Conservation (phyloP, 1,139 yeast genomes). For the Scheffersomyces parashehatae region DNA sequence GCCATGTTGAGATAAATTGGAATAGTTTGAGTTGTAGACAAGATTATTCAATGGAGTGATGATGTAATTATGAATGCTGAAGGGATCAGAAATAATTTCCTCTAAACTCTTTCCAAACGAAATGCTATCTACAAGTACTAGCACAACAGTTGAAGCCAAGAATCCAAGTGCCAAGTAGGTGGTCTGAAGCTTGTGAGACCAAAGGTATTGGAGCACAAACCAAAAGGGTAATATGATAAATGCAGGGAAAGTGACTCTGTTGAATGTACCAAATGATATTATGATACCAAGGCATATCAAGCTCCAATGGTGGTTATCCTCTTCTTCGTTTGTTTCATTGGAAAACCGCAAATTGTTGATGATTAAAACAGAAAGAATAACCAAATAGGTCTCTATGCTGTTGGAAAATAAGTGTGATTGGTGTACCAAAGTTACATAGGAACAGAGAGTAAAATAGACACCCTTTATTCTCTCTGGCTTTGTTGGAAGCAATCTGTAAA, state of each 20-base stretch:
- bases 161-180: constrained; percentile 30
- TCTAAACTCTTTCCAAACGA: constrained; percentile 4
- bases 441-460: constrained; percentile 66
- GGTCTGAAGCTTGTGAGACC: constrained; percentile 24
- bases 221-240: constrained; percentile 65
- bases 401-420: constrained; percentile 92
- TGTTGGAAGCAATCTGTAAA: constrained; percentile 51
- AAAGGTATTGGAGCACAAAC: constrained; percentile 38
- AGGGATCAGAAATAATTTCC: constrained; percentile 7
- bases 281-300: constrained; percentile 51
- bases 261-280: constrained; percentile 71
- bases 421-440: constrained; percentile 76
- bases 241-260: constrained; percentile 79
- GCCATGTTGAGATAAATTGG: constrained; percentile 77
- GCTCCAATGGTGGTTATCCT: constrained; percentile 9
- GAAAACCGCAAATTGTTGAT: constrained; percentile 46
- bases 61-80: constrained; percentile 28
- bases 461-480: constrained; percentile 67
- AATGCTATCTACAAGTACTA: constrained; percentile 51
- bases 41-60: constrained; percentile 79
- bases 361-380: constrained; percentile 56
- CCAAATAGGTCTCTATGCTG: constrained; percentile 72
- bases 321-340: constrained; percentile 13
- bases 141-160: constrained; percentile 29
- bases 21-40: constrained; percentile 59